Evolutionary conservation across 2,329 filamentous ascomycete genomes (phyloP).

Genomic region (Fusarium newnesense): DNA sequence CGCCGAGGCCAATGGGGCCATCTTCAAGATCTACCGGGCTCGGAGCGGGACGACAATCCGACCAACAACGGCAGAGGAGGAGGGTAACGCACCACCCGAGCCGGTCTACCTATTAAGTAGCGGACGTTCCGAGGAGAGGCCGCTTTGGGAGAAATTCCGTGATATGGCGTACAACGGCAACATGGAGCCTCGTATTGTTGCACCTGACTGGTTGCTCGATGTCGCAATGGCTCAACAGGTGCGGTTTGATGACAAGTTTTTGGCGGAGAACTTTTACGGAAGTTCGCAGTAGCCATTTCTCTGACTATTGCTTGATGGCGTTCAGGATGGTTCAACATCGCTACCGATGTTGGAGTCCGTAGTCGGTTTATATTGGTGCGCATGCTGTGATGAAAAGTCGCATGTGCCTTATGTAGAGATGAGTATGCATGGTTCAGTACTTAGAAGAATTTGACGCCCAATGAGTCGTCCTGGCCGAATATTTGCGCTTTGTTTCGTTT

Average conservation of each 20-base stretch:
- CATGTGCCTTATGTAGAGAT: slow-evolving; percentile 32
- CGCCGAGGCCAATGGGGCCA: slow-evolving; percentile 87
- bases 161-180: slow-evolving; percentile 81
- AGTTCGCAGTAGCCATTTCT: slow-evolving; percentile 23
- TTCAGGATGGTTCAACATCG: slow-evolving; percentile 25
- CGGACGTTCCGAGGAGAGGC: slow-evolving; percentile 71
- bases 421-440: slow-evolving; percentile 18
- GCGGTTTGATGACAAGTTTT: slow-evolving; percentile 72
- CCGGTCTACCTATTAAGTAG: slow-evolving; percentile 88
- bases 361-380: slow-evolving; percentile 7
- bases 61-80: slow-evolving; percentile 72
- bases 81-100: slow-evolving; percentile 69
- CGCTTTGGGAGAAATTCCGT: slow-evolving; percentile 82
- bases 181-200: slow-evolving; percentile 83
- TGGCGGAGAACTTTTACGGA: slow-evolving; percentile 58
- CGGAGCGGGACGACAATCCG: slow-evolving; percentile 75
- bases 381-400: slow-evolving; percentile 9
- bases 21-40: slow-evolving; percentile 80
- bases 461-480: slow-evolving; percentile 87
- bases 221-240: slow-evolving; percentile 89
- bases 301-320: slow-evolving; percentile 30
- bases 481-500: slow-evolving; percentile 93
- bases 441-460: slow-evolving; percentile 97
- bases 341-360: slow-evolving; percentile 18
- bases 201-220: slow-evolving; percentile 88